Evolutionary conservation across 2,329 filamentous ascomycete species (phyloP).

Genomic region (Paecilomyces variotii): DNA sequence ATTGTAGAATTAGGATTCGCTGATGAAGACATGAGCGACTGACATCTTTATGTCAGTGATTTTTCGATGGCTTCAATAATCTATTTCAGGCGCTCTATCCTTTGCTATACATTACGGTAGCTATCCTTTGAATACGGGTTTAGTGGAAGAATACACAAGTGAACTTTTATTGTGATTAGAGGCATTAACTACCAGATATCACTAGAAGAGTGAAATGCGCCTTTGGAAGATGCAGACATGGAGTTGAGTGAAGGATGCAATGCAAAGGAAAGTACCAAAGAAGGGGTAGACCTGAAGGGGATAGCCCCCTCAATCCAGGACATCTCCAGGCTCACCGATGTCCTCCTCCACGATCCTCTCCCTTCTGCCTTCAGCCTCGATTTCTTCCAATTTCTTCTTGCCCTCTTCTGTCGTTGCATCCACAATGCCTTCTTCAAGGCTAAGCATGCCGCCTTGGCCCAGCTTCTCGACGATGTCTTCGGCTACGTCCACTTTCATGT

Average conservation of each 20-base stretch:
- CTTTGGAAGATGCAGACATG: neutral
- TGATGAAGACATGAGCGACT: too few species aligned
- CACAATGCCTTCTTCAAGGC: conserved; percentile 85
- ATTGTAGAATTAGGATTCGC: too few species aligned
- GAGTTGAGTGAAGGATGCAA: neutral
- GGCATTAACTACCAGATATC: neutral
- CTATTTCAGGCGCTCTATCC: too few species aligned
- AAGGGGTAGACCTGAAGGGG: neutral
- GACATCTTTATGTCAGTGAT: too few species aligned
- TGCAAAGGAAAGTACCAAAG: neutral
- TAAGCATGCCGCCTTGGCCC: conserved; percentile 78
- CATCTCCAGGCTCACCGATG: conserved; percentile 44
- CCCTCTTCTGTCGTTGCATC: conserved; percentile 90
- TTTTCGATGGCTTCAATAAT: too few species aligned
- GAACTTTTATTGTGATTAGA: neutral
- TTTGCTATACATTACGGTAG: too few species aligned
- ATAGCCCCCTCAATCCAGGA: conserved; percentile 20
- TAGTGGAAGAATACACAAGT: neutral
- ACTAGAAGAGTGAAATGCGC: neutral
- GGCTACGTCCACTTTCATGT: conserved; percentile 81
- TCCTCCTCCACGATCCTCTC: conserved; percentile 43
- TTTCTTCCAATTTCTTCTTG: conserved; percentile 64
- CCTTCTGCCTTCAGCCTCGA: conserved; percentile 51
- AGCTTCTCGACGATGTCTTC: conserved; percentile 77
- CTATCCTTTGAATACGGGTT: too few species aligned